Base-by-base conservation (phyloP, 371 early-diverging fungal species). In the Mortierella sp. region DNA sequence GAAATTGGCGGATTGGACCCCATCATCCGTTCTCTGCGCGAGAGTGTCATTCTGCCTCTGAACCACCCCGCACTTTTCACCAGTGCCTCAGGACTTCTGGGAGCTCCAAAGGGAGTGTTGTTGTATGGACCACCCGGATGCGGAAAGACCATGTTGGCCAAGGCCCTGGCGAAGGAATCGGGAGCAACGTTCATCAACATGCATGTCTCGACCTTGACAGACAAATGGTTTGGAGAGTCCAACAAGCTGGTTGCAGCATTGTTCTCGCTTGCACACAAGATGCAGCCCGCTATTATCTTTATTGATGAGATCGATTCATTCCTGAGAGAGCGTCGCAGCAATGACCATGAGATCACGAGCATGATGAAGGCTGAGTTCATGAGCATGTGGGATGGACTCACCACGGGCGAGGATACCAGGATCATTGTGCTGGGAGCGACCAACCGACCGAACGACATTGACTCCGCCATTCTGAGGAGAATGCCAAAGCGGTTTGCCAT, bases 281-380 rank as follows among this genome's bases (percentile, higher is more conserved):
- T 99, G 46, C 92, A 96, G 75, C 99, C 99, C 0, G 83, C 92
- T 30, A 97, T 99, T 67, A 92, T 99, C 21, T 99, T 99, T 79
- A 97, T 99, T 78, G 99, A 99, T 80, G 99, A 99, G 79, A 95
- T 97, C 50, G 99, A 99, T 79, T 92, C 95, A 14, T 97, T 99
- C 71, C 80, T 98, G 61, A 87, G 98, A n/a, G 96, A 96, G 59
- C 88, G 99, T 43, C 82, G 93, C 61, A 90, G 90, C 51, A 87
- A 84, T 23, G 99, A 99, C 80, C 97, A 98, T 73, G 98, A 98
- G 82, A 95, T 95, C 21, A 96, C 94, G 27, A 87, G 89, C 50
- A 97, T 95, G 89, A 98, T 99, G 97, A 99, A 98, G 86, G 96
- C 98, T 7, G 98, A 98, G 84, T 97, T 98, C 70, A 97, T 99